phyloP scores from a whole-genome alignment of 176 grass and related monocot species.

The Urochloa ruziziensis region DNA sequence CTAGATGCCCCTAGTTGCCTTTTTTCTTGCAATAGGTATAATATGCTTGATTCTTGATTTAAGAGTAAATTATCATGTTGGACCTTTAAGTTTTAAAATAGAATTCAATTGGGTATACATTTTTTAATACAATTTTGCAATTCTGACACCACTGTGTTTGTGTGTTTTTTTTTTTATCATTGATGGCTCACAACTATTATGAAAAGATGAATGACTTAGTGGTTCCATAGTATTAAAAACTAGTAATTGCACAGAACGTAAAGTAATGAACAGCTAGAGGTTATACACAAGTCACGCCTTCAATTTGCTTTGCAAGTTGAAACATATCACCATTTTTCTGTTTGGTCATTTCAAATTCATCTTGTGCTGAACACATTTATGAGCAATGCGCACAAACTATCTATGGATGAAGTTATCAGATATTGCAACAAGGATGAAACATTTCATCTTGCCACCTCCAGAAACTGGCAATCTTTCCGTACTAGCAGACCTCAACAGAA shows the following conservation, averaged over 20 bases:
- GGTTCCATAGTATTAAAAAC: neutral
- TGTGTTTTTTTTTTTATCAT: too few species aligned
- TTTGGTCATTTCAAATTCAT: neutral
- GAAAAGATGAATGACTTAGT: neutral
- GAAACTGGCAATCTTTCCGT: neutral
- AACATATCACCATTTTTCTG: neutral
- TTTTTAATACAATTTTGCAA: neutral
- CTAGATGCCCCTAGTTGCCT: neutral
- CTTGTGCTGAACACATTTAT: neutral
- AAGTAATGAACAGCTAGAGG: too few species aligned
- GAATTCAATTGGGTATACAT: neutral
- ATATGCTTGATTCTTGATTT: constrained; percentile 8
- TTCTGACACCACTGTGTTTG: neutral
- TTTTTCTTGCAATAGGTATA: neutral
- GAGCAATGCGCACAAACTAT: neutral
- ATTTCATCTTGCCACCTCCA: neutral
- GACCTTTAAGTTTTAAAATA: neutral
- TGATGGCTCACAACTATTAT: neutral
- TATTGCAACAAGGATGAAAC: neutral
- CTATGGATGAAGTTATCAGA: neutral
- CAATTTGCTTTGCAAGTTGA: neutral
- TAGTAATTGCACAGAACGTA: neutral
- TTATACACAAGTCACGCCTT: neutral
- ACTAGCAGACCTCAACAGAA: neutral
- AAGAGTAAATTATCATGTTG: neutral